Evolutionary conservation across 345 rosid species (phyloP).

Genomic region (Pistacia vera): DNA sequence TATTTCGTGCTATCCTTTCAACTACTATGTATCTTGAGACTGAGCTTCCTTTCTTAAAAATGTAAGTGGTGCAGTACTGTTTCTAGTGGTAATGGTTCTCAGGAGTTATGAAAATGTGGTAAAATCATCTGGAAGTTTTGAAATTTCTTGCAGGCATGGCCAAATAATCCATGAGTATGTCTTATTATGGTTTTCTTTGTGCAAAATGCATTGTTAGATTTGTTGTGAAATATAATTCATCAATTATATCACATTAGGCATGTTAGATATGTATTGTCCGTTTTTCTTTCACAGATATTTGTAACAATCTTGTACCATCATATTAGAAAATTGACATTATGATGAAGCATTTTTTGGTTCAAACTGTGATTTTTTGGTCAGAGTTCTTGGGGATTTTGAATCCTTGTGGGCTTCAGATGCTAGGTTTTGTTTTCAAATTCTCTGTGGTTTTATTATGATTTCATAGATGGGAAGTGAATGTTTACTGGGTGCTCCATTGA

Average conservation of each 20-base stretch:
- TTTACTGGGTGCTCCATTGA: too few species aligned
- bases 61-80: background rate
- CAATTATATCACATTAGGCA: too few species aligned
- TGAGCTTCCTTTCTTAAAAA: constrained; percentile 4
- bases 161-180: background rate
- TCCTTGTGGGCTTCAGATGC: background rate
- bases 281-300: background rate
- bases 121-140: background rate
- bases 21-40: background rate
- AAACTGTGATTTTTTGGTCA: background rate
- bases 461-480: too few species aligned
- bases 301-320: background rate
- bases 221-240: background rate
- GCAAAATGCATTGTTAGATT: background rate
- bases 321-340: background rate
- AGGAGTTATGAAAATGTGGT: background rate
- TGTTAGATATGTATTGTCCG: background rate
- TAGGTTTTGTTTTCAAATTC: background rate
- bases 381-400: background rate
- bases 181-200: background rate
- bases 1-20: background rate
- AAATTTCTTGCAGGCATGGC: background rate
- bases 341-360: background rate
- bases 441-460: background rate
- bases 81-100: background rate